Evolutionary conservation across 345 rosid genomes (phyloP).

Genomic region (Raphanus raphanistrum): DNA sequence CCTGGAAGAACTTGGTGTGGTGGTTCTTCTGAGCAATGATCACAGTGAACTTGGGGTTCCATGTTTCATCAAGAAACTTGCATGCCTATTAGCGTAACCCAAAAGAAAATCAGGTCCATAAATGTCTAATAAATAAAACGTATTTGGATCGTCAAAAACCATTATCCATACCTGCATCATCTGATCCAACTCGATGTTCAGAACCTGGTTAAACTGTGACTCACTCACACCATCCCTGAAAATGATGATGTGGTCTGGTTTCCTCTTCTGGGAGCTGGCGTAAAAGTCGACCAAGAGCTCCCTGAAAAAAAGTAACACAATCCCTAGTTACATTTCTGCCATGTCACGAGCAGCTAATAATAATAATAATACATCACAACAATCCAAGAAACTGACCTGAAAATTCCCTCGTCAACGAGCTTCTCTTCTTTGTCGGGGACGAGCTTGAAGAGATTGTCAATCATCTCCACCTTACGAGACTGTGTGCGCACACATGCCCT

Average conservation of each 20-base stretch:
- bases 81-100: slow-evolving; percentile 66
- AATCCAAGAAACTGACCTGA: slow-evolving; percentile 20
- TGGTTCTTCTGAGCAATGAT: slow-evolving; percentile 91
- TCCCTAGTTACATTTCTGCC: not conserved
- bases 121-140: not conserved
- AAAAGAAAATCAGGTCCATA: not conserved
- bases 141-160: not conserved
- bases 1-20: slow-evolving; percentile 87
- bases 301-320: slow-evolving; percentile 43
- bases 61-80: slow-evolving; percentile 64
- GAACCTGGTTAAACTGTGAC: slow-evolving; percentile 84
- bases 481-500: slow-evolving; percentile 91
- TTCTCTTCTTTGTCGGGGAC: slow-evolving; percentile 43
- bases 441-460: slow-evolving; percentile 67
- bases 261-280: slow-evolving; percentile 63
- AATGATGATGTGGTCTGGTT: slow-evolving; percentile 83
- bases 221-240: slow-evolving; percentile 99
- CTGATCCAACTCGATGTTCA: slow-evolving; percentile 79
- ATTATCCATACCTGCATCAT: slow-evolving; percentile 61
- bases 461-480: slow-evolving; percentile 85
- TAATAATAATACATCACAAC: not conserved
- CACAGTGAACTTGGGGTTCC: slow-evolving; percentile 76
- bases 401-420: slow-evolving; percentile 57
- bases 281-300: slow-evolving; percentile 79
- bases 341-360: not conserved